Percentiles rank a stretch among this genome's conserved stretches.
phyloP scores from a whole-genome alignment of 179 eudicot species.

The Sideroxylon spinosum region DNA sequence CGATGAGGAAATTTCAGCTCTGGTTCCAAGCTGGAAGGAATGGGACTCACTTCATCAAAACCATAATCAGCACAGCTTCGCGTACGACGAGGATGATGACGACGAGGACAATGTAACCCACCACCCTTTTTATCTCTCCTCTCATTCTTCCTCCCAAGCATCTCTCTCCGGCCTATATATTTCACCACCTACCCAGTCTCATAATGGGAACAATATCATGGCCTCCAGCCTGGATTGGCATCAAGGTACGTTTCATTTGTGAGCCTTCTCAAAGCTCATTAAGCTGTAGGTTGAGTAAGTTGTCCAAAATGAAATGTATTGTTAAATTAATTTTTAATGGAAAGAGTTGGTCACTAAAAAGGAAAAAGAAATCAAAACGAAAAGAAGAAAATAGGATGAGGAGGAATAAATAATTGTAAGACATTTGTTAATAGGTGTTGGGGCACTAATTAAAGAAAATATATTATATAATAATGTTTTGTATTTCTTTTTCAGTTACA shows the following conservation, averaged over 20 bases:
- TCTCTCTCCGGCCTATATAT: conserved; percentile 28
- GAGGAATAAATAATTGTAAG: too few relatives aligned
- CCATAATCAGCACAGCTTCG: conserved; percentile 30
- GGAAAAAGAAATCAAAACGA: too few relatives aligned
- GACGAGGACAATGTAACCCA: conserved; percentile 25
- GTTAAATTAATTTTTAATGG: too few relatives aligned
- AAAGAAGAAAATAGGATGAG: too few relatives aligned
- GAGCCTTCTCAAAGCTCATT: background rate
- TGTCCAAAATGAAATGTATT: conserved; percentile 6
- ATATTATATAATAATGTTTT: too few relatives aligned
- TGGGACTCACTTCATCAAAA: conserved; percentile 10
- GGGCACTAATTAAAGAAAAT: too few relatives aligned
- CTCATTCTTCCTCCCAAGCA: conserved; percentile 33
- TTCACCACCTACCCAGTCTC: background rate
- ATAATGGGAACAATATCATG: background rate
- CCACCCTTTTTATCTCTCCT: conserved; percentile 31
- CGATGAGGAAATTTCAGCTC: conserved; percentile 63
- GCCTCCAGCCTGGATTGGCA: conserved; percentile 27
- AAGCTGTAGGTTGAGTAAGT: background rate
- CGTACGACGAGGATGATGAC: conserved; percentile 28
- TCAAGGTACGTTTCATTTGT: conserved; percentile 34
- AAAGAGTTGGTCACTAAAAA: too few relatives aligned
- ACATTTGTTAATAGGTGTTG: too few relatives aligned
- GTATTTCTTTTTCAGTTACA: too few relatives aligned
- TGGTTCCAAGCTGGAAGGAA: conserved; percentile 55